Evolutionary conservation across 805 yeast genomes (phyloP), one percentile per base, ranked within the genome.

Genomic region (Saturnispora bothae): DNA sequence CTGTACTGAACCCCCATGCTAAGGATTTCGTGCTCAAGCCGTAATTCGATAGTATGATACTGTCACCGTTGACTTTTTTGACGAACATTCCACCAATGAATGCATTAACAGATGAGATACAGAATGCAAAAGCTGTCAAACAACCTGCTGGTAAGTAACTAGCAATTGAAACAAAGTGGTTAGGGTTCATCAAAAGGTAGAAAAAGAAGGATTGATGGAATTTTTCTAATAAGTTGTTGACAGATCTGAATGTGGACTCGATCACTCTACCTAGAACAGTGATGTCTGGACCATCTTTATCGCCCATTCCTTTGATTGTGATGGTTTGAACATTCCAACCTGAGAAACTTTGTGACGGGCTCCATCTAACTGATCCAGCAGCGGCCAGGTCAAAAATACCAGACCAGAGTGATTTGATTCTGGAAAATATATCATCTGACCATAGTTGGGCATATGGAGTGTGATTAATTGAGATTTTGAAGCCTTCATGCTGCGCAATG

Each of bases 151-250:
- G 97, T 36, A 92, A 63, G 54, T 89, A 92, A 15, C 94, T 84
- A 4, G 95, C 96, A 45, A 92, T 88, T 4, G 96, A 84, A 14
- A 92, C 95, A 63, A 92, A 92, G 41, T 70, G 58, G 40, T 69
- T 63, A 18, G 96, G 94, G 0, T 84, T 73, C 35, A 92, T 59
- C 60, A 92, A 56, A 47, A 89, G 67, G 61, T 89, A 92, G 54
- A 88, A 92, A 66, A 92, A 92, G 52, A 86, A 92, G 1, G 96
- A 84, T 60, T 92, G 99, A 59, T 92, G 99, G 60, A 89, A 89
- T 56, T 89, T 94, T 57, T 92, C 99, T 28, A 89, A 65, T 48
- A 92, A 66, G 55, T 92, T 92, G 62, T 92, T 92, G 27, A 92
- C 82, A 0, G 95, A 78, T 43, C 98, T 71, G 53, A 88, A 78